Conservation (phyloP, 305 asterid species). For the Striga hermonthica region DNA sequence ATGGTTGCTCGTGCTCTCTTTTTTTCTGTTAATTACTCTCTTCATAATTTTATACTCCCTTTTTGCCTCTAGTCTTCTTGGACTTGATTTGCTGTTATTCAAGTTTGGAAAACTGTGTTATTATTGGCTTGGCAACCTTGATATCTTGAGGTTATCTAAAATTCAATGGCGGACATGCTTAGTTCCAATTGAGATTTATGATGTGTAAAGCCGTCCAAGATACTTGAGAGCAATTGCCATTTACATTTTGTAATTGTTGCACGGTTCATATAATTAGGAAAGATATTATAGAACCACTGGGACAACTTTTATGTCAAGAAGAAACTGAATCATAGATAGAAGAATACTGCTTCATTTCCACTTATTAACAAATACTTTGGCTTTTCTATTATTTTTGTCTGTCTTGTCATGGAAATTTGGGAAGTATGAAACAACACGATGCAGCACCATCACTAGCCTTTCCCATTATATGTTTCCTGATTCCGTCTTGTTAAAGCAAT, state of each 20-base stretch:
- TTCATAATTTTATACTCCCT: not conserved
- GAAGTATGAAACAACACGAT: not conserved
- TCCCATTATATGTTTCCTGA: not conserved
- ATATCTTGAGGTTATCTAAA: conserved; percentile 4
- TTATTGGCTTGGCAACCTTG: conserved; percentile 17
- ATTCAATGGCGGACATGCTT: conserved; percentile 7
- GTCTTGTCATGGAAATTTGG: not conserved
- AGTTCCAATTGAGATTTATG: not conserved
- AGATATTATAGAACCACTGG: too few species aligned
- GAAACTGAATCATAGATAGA: not conserved
- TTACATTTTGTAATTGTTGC: not conserved
- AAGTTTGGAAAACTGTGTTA: not conserved
- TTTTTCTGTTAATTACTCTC: conserved; percentile 9
- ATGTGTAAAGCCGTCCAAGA: not conserved
- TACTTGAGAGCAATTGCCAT: not conserved
- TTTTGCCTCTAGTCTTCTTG: conserved; percentile 8
- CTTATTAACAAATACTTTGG: not conserved
- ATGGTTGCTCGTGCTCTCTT: conserved; percentile 9
- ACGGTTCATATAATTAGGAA: too few species aligned
- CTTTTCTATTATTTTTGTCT: not conserved
- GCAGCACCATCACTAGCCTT: not conserved
- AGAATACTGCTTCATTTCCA: not conserved
- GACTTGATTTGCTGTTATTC: conserved; percentile 1
- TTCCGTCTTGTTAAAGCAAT: conserved; percentile 3
- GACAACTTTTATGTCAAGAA: too few species aligned